These are phyloP conservation scores for Coelastrella sp. DNA, from an alignment of 139 green algal genomes.

Conservation along the genomic window DNA sequence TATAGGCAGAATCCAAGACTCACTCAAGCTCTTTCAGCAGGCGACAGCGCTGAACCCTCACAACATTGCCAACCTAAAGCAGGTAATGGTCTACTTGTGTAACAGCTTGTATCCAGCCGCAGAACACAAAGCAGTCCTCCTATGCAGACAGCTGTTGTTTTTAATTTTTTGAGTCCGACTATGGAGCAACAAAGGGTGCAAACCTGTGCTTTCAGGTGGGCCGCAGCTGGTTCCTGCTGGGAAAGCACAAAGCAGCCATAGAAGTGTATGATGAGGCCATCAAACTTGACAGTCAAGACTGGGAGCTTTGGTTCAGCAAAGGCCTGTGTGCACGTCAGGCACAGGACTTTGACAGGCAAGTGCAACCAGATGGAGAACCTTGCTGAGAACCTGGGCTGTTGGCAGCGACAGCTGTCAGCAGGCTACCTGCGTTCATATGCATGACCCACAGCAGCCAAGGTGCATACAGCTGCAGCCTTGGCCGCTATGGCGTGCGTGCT, in stretches of 20 bases:
- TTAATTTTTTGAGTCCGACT: no score
- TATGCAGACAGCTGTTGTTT: no score
- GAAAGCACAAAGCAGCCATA: slow-evolving; percentile 77
- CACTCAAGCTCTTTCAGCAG: slow-evolving; percentile 79
- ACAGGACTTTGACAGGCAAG: slow-evolving; percentile 32
- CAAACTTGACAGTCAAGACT: slow-evolving; percentile 72
- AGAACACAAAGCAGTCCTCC: no score
- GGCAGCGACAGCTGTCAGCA: no score
- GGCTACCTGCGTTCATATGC: no score
- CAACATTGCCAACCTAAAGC: slow-evolving; percentile 79
- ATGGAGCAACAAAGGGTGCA: no score
- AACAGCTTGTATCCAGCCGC: no score
- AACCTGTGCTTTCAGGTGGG: slow-evolving; percentile 66
- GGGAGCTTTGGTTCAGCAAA: slow-evolving; percentile 86
- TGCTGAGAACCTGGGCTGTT: no score
- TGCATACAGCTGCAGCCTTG: no score
- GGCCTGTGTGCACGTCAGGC: slow-evolving; percentile 53
- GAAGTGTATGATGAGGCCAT: slow-evolving; percentile 84
- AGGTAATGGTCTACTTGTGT: no score
- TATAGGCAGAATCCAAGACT: slow-evolving; percentile 78
- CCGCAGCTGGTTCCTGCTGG: slow-evolving; percentile 78
- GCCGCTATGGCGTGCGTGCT: no score
- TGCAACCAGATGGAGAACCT: no score
- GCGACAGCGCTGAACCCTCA: slow-evolving; percentile 77
- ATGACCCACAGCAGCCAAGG: neutral